Conservation (phyloP, 2,329 filamentous ascomycete genomes). For the Xylariomycetidae sp. region DNA sequence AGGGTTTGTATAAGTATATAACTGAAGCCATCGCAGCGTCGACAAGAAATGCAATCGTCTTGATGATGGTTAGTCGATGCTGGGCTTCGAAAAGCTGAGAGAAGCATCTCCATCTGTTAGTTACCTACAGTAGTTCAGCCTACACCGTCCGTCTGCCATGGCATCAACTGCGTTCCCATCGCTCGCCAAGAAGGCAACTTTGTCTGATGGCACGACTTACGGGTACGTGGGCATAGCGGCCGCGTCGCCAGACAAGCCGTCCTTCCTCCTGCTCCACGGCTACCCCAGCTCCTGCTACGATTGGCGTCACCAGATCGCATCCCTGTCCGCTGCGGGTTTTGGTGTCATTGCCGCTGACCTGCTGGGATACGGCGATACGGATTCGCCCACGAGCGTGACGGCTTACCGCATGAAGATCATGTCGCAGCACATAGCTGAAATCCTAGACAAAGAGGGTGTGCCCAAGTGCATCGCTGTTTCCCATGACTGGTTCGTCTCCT, state of each 20-base stretch:
- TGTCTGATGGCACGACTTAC: conserved; percentile 14
- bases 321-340: conserved; percentile 32
- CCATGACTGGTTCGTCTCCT: conserved; percentile 24
- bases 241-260: conserved; percentile 8
- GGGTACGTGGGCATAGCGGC: conserved; percentile 10
- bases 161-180: conserved; percentile 6
- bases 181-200: conserved; percentile 6
- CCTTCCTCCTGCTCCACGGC: conserved; percentile 16
- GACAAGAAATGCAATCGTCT: not conserved
- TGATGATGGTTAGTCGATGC: too few relatives aligned
- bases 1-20: not conserved
- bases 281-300: conserved; percentile 13
- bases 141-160: conserved; percentile 1
- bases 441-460: conserved; percentile 24
- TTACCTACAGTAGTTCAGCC: too few relatives aligned
- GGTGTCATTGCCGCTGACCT: conserved; percentile 40
- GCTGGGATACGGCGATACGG: conserved; percentile 32
- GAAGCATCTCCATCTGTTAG: too few relatives aligned
- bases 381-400: conserved; percentile 22
- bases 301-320: conserved; percentile 23
- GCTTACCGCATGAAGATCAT: conserved; percentile 28
- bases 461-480: conserved; percentile 19
- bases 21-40: not conserved
- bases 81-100: not conserved
- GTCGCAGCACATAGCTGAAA: conserved; percentile 27